Evolutionary conservation across 163 green algal genomes (phyloP), one percentile per base, ranked within the genome.

Genomic region (Scenedesmus sp.): DNA sequence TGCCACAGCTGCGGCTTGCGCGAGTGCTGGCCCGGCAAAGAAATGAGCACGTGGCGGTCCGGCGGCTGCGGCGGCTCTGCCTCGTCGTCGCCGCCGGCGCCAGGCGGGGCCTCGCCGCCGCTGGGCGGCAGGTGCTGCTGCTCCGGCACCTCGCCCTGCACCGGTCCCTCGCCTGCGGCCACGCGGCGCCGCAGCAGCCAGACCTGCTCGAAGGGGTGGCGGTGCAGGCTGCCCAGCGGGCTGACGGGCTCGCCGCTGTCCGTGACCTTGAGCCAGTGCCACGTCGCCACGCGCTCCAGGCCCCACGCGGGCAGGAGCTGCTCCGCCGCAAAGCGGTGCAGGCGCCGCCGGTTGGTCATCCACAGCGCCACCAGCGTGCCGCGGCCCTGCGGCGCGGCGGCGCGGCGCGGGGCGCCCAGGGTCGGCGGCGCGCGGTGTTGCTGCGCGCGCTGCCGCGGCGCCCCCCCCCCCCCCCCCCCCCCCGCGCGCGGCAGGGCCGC

Each of bases 311-410:
- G 80, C 70, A 96, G 82, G 80, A 96, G 89, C 82, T 95, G 83
- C 53, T 82, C 9, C 15, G 88, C 72, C 17, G 91, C 78, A 80
- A 94, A 96, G 4, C 81, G 83, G 24, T 85, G 82, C 22, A 91
- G 82, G 18, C 88, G 87, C 82, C 92, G 89, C 9, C 92, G 75
- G 53, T 95, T 95, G 26, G 92, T 96, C 29, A 96, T 75, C 91
- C 91, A 96, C 62, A 96, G 63, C 39, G 39, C 39, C 39, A 47
- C 39, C 39, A 47, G 39, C 7, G 7, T 47, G 39, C 39, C 39
- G 7, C 2, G 80, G 83, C 7, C 39, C 39, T 47, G 39, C 39
- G 7, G 39, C 39, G 39, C 10, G 39, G 39, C 7, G 7, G 39
- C 39, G 39, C n/a, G n/a, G n/a, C n/a, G n/a, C n/a, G n/a, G n/a